Conservation (phyloP, 768 basidiomycete species). For the Mycena polygramma region DNA sequence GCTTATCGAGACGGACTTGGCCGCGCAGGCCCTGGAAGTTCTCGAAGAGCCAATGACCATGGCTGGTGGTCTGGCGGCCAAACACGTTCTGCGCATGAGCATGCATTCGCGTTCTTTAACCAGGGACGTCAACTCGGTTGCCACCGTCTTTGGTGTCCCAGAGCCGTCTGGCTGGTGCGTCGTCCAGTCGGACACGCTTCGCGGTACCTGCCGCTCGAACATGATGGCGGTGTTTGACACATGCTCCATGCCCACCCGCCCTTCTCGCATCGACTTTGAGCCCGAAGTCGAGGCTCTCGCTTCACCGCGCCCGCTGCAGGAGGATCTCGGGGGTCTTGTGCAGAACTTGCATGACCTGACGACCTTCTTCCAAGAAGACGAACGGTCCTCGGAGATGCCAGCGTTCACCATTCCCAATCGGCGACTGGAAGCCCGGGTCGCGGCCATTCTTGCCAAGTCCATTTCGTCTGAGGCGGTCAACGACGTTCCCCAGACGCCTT, state of each 20-base stretch:
- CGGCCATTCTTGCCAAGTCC: slow-evolving; percentile 88
- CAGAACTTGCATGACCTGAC: slow-evolving; percentile 83
- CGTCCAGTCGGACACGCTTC: slow-evolving; percentile 71
- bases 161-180: slow-evolving; percentile 91
- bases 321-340: slow-evolving; percentile 83
- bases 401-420: slow-evolving; percentile 64
- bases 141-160: slow-evolving; percentile 86
- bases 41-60: slow-evolving; percentile 91
- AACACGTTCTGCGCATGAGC: slow-evolving; percentile 93
- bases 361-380: slow-evolving; percentile 75
- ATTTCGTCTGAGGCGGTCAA: slow-evolving; percentile 63
- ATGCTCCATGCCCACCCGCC: slow-evolving; percentile 76
- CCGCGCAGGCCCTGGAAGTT: slow-evolving; percentile 90
- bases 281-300: slow-evolving; percentile 68
- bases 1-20: slow-evolving; percentile 88
- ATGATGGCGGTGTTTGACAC: slow-evolving; percentile 90
- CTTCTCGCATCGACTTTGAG: slow-evolving; percentile 81
- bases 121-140: slow-evolving; percentile 64
- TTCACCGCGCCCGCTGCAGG: slow-evolving; percentile 60
- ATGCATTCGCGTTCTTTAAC: slow-evolving; percentile 70
- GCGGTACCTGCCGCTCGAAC: slow-evolving; percentile 78
- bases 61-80: slow-evolving; percentile 80
- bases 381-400: slow-evolving; percentile 44
- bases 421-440: slow-evolving; percentile 81
- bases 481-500: slow-evolving; percentile 83